Percentiles rank a stretch among this genome's conserved stretches.
These are phyloP conservation scores for Thraustochytrium aureum DNA, from an alignment of 352 stramenopile species.

Conservation along the genomic window DNA sequence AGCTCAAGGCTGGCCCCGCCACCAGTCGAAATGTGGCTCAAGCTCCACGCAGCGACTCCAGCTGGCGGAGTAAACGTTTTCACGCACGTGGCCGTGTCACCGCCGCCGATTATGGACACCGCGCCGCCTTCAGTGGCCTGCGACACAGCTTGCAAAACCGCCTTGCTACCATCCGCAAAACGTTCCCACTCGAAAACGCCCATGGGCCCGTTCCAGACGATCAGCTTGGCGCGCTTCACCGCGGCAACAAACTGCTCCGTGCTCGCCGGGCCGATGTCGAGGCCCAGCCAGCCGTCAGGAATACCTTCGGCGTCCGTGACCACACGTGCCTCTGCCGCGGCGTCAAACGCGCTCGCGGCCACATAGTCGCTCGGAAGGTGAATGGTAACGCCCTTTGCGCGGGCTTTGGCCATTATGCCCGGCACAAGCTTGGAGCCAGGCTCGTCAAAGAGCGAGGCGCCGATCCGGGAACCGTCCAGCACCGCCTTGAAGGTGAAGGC, in stretches of 20 bases:
- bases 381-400: slow-evolving; percentile 96
- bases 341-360: slow-evolving; percentile 95
- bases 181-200: slow-evolving; percentile 99
- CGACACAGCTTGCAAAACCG: slow-evolving; percentile 72
- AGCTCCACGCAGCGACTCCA: slow-evolving; percentile 70
- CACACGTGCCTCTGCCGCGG: slow-evolving; percentile 82
- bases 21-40: slow-evolving; percentile 92
- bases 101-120: slow-evolving; percentile 97
- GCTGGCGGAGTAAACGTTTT: no score
- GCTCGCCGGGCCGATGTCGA: slow-evolving; percentile 96
- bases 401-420: slow-evolving; percentile 95
- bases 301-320: slow-evolving; percentile 89
- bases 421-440: slow-evolving; percentile 79
- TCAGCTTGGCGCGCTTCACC: slow-evolving; percentile 81
- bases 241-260: slow-evolving; percentile 72
- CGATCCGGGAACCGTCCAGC: slow-evolving; percentile 93
- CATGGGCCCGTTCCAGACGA: slow-evolving; percentile 99
- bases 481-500: slow-evolving; percentile 99
- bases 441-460: slow-evolving; percentile 85
- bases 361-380: slow-evolving; percentile 97
- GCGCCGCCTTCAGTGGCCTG: slow-evolving; percentile 83
- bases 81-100: slow-evolving; percentile 88
- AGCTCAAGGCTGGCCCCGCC: slow-evolving; percentile 98
- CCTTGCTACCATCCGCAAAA: slow-evolving; percentile 73
- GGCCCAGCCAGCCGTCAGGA: slow-evolving; percentile 93